Conservation (phyloP, 305 asterid species). For the Nicotiana rustica region DNA sequence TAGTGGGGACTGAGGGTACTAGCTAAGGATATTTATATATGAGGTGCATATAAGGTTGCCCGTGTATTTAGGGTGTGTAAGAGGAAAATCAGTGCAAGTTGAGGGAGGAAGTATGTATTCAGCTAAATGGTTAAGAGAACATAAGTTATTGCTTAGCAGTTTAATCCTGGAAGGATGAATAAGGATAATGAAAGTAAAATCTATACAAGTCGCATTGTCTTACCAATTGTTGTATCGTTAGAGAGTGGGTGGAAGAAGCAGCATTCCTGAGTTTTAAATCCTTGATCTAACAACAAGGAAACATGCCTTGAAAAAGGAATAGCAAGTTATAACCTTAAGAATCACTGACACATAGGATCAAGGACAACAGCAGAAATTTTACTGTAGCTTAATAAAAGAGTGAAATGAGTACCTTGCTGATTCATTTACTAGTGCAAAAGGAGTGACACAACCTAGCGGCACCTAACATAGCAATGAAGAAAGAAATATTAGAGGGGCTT, state of each 20-base stretch:
- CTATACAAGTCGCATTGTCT: conserved; percentile 37
- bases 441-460: conserved; percentile 92
- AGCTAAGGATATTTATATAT: too few species aligned
- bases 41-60: too few species aligned
- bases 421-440: conserved; percentile 88
- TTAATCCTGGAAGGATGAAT: background rate
- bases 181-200: background rate
- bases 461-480: conserved; percentile 58
- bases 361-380: background rate
- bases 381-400: conserved; percentile 13
- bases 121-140: too few species aligned
- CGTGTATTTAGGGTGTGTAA: too few species aligned
- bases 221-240: conserved; percentile 82
- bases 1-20: too few species aligned
- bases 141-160: background rate
- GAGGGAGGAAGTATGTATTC: too few species aligned
- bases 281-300: conserved; percentile 85
- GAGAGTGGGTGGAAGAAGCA: conserved; percentile 96
- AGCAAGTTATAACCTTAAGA: conserved; percentile 26
- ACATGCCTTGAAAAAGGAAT: conserved; percentile 64
- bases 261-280: conserved; percentile 66
- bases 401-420: conserved; percentile 69
- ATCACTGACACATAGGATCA: background rate
- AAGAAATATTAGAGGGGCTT: conserved; percentile 32
- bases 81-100: too few species aligned